Evolutionary conservation across 768 basidiomycete species (phyloP).

Genomic region (Rhizopogon vinicolor): DNA sequence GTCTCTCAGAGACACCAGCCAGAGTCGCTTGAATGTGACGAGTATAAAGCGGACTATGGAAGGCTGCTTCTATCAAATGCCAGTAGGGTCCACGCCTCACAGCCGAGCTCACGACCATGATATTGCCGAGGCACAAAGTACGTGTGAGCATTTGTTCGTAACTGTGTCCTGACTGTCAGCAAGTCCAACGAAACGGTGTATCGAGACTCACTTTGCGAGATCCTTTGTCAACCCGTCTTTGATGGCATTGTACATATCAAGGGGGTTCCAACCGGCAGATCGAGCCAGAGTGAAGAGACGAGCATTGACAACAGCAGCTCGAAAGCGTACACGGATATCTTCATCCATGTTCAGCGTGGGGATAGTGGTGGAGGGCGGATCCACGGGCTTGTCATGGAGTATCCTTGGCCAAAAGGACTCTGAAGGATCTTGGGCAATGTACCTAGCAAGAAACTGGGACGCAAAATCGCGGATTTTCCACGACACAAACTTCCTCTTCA

Average conservation of each 20-base stretch:
- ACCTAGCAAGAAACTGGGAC: constrained; percentile 60
- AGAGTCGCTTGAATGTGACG: constrained; percentile 47
- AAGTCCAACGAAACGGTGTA: not conserved
- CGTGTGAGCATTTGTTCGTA: constrained; percentile 76
- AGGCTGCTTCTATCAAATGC: constrained; percentile 75
- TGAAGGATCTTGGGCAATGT: constrained; percentile 53
- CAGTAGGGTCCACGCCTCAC: constrained; percentile 82
- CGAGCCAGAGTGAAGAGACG: constrained; percentile 51
- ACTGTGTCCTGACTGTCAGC: constrained; percentile 33
- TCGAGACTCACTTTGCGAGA: constrained; percentile 43
- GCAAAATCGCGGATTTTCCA: constrained; percentile 70
- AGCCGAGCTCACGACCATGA: constrained; percentile 73
- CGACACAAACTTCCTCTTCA: constrained; percentile 41
- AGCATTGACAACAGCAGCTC: constrained; percentile 57
- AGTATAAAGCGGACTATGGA: constrained; percentile 24
- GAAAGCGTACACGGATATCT: constrained; percentile 84
- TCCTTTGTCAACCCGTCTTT: constrained; percentile 39
- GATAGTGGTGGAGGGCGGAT: constrained; percentile 43
- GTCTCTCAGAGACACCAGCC: constrained; percentile 51
- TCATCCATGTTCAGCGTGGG: constrained; percentile 55
- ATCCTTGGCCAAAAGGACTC: constrained; percentile 43
- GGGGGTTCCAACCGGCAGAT: constrained; percentile 23
- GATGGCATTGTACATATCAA: constrained; percentile 44
- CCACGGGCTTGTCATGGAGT: constrained; percentile 22
- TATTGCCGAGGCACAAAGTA: constrained; percentile 66